Evolutionary conservation across 257 asterid genomes (phyloP), one percentile per base, ranked within the genome.

Genomic region (Solanum megistacrolobum): DNA sequence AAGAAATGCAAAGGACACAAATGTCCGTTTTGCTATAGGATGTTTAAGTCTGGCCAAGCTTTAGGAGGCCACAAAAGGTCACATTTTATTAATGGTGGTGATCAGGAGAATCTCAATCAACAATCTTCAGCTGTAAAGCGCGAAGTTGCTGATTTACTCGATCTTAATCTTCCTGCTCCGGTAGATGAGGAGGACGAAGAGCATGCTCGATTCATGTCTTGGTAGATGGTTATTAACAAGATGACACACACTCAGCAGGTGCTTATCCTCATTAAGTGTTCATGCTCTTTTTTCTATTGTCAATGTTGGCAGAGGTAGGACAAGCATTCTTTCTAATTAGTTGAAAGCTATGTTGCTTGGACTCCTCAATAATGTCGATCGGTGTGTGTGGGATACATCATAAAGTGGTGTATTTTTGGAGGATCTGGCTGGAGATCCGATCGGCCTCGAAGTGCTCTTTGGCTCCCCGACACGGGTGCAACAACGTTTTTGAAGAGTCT

Each of bases 11-110:
- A 95, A 87, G 93, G 90, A 25, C 96, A 93, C 31, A 92, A 87
- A 83, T 96, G 99, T 85, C 99, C 98, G 1, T 93, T 92, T 86
- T 96, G 98, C 76, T 71, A 88, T 87, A 91, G 96, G 88, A 94
- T 94, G 82, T 97, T 97, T 88, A 97, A 95, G 94, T 94, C 95
- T 46, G 99, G 99, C 9, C 99, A 96, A 87, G 99, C 99, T 29
- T 92, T 97, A 82, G 99, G 99, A 21, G 98, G 99, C 32, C 99
- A 96, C 87, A 96, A 96, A 91, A 93, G 98, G 92, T 94, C 98
- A 41, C 99, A 96, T 93, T 94, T 94, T 73, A 89, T 96, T n/a
- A 89, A 94, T 12, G 92, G 92, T 16, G 92, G 93, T 36, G 88
- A 89, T 43, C 92, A 88, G 27, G 94, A 89, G 58, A 90, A 66